Evolutionary conservation across 2,329 filamentous ascomycete genomes (phyloP), one percentile per base, ranked within the genome.

Genomic region (Phyllosticta ampelicida): DNA sequence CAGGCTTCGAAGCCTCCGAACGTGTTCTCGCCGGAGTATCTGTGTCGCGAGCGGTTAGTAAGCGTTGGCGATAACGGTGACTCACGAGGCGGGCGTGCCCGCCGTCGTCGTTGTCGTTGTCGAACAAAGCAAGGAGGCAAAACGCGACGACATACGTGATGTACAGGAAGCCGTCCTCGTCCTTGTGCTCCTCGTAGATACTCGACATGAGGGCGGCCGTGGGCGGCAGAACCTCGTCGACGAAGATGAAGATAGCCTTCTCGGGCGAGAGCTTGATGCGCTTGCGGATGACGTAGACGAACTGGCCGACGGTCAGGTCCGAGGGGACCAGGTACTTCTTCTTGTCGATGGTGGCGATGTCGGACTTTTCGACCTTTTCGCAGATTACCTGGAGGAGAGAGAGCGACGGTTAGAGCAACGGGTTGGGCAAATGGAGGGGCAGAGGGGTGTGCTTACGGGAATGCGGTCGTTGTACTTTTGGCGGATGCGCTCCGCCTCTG

Each of bases 201-300:
- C 89, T 95, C 80, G 90, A 96, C 94, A 99, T 99, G 56, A 99
- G 84, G 60, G 94, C 94, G 61, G 94, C 94, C 9, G 94, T 97
- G 2, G 94, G 94, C 55, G 94, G 94, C 59, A 99, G 83, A 55
- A 96, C 92, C 78, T 97, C 94, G 74, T 97, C 92, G 71, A 99
- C 94, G 78, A 97, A 99, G 82, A 99, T 97, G 83, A 99, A 99
- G 79, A 99, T 99, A 73, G 94, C 94, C 84, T 99, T 99, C 81
- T 99, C 94, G 29, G 94, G 94, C 58, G 90, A 96, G 66, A 99
- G 84, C 89, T 99, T 99, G 80, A 99, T 99, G 71, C 94, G 88
- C 84, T 99, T 99, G 75, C 94, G 90, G 78, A 99, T 99, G 64
- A 99, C 94, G 77, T 99, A 99, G 78, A 99, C 94, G 73, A 99